A percentile compares a stretch with the other conserved stretches of the same genome.
Evolutionary conservation across 2,329 filamentous ascomycete genomes (phyloP).

Genomic region (Torrubiellomyces zombiae): DNA sequence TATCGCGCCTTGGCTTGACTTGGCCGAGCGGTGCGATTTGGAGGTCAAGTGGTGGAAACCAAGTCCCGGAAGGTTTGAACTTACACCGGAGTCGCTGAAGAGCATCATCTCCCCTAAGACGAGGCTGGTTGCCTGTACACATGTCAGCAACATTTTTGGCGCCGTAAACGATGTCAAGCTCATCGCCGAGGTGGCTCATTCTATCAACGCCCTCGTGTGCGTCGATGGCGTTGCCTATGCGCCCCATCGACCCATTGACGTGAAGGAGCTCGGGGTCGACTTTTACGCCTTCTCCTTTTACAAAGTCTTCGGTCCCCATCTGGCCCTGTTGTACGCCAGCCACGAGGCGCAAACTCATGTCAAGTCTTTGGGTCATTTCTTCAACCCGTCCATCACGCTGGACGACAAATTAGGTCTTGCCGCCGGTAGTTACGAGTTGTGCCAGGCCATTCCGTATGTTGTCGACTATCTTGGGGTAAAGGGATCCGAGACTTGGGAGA

Average conservation of each 20-base stretch:
- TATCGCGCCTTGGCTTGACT: conserved; percentile 53
- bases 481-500: conserved; percentile 25
- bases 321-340: conserved; percentile 53
- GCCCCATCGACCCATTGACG: conserved; percentile 54
- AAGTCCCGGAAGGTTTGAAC: no score
- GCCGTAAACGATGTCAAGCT: conserved; percentile 42
- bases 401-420: conserved; percentile 53
- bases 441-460: conserved; percentile 43
- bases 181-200: conserved; percentile 33
- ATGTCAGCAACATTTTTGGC: conserved; percentile 58
- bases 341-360: conserved; percentile 37
- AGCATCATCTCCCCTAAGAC: conserved; percentile 46
- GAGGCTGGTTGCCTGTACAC: conserved; percentile 55
- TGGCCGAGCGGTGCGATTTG: conserved; percentile 44
- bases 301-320: conserved; percentile 66
- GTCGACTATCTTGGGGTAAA: conserved; percentile 39
- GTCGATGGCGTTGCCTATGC: conserved; percentile 67
- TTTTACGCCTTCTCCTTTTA: conserved; percentile 73
- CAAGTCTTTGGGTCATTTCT: conserved; percentile 44
- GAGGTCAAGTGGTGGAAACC: no score
- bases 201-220: conserved; percentile 38
- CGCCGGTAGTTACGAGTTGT: conserved; percentile 53
- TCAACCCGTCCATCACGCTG: conserved; percentile 43
- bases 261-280: conserved; percentile 51
- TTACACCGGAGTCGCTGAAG: conserved; percentile 39